Evolutionary conservation across 768 basidiomycete genomes (phyloP), one percentile per base, ranked within the genome.

Genomic region (Psilocybe tampanensis): DNA sequence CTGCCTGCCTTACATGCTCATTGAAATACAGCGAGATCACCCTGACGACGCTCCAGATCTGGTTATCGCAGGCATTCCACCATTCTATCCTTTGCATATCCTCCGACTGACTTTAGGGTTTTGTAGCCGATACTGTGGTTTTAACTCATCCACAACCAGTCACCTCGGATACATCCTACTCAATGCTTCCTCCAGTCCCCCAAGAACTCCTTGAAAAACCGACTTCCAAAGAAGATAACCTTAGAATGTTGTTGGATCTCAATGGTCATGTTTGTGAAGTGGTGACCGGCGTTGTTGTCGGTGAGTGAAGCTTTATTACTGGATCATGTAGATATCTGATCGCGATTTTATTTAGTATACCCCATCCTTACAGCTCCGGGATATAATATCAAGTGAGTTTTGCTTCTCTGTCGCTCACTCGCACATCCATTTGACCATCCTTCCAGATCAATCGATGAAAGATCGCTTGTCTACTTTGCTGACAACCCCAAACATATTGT

Each of bases 181-280:
- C 83, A 11, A 75, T 86, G 12, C 71, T 82, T 8, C 80, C 83
- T 1, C 69, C 76, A 22, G 70, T 71, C 5, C 69, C 67, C 1
- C 93, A 93, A 54, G 90, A 94, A 49, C 76, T 98, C 7, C 76
- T 98, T 1, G 97, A 99, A 72, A 99, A 98, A 68, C 97, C 97
- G 0, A 44, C 59, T 0, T 82, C 82, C 8, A 90, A 91, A 65
- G 85, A 76, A 24, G 95, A 98, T 58, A 89, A 98, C 70, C 66
- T 91, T 45, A 83, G 91, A 21, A 96, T 94, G 92, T 77, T 99
- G 53, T 74, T 89, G 45, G 90, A 94, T 56, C 76, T 97, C 60
- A 94, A 95, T 49, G 96, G 94, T 7, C 79, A 82, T 47, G 82
- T 87, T 0, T 96, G 95, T 63, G 92, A 96, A 69, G 94, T 98